Conservation (phyloP, 2,329 filamentous ascomycete species). For the Dryadomyces quercus-mongolicae region DNA sequence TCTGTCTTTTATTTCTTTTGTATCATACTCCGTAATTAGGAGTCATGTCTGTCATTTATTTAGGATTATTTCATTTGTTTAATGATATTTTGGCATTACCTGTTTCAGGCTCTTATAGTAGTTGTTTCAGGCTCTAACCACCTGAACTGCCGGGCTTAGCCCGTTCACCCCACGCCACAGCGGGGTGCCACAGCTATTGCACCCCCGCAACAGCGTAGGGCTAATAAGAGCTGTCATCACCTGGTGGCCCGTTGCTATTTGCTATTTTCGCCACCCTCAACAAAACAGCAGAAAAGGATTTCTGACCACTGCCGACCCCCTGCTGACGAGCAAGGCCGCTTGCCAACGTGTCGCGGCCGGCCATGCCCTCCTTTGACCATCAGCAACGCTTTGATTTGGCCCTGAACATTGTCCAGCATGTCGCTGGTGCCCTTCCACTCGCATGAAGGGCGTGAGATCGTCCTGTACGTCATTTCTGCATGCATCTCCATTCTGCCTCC, state of each 20-base stretch:
- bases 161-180: too few species aligned
- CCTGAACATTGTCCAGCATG: conserved; percentile 19
- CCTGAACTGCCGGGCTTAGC: too few species aligned
- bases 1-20: not conserved
- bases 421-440: conserved; percentile 68
- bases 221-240: not conserved
- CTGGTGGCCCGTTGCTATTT: not conserved
- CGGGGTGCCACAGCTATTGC: too few species aligned
- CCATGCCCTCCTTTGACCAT: not conserved
- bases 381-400: too few species aligned
- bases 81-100: too few species aligned
- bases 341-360: not conserved
- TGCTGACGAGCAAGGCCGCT: not conserved
- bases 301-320: not conserved
- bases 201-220: not conserved
- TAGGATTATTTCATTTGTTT: too few species aligned
- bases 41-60: too few species aligned
- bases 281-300: not conserved
- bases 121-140: too few species aligned
- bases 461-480: conserved; percentile 49
- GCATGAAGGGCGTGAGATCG: conserved; percentile 63
- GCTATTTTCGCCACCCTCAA: not conserved
- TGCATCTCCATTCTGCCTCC: not conserved
- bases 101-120: too few species aligned
- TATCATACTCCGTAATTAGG: too few species aligned